Conservation (phyloP, 768 basidiomycete species). For the Cyclocybe cylindracea region DNA sequence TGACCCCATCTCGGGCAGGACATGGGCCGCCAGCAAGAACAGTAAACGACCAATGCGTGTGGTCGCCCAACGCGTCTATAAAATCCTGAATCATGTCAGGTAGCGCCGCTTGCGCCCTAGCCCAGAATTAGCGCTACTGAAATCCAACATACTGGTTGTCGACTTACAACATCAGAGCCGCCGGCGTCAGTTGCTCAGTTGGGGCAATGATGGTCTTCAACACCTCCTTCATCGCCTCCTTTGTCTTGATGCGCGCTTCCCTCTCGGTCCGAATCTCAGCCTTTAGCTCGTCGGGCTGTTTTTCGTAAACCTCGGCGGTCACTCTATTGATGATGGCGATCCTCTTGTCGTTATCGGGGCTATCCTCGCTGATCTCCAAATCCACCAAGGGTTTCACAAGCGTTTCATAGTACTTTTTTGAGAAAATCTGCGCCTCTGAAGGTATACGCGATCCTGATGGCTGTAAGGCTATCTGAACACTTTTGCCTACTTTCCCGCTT, state of each 20-base stretch:
- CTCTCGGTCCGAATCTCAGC: neutral
- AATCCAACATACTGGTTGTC: neutral
- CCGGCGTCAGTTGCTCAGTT: neutral
- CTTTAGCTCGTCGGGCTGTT: neutral
- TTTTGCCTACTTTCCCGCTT: neutral
- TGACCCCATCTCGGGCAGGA: neutral
- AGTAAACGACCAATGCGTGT: conserved; percentile 9
- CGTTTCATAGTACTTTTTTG: neutral
- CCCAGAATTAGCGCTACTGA: neutral
- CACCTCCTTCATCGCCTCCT: neutral
- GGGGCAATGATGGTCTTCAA: neutral
- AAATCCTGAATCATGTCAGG: conserved; percentile 7
- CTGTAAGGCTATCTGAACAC: neutral
- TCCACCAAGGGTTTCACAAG: neutral
- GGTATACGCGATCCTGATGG: neutral
- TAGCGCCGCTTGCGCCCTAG: neutral
- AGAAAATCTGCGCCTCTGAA: neutral
- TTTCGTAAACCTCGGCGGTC: neutral
- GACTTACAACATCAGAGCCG: conserved; percentile 3
- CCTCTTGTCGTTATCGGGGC: neutral
- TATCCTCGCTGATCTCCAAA: neutral
- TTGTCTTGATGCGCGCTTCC: neutral
- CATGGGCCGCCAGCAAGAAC: conserved; percentile 7
- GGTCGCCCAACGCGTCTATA: neutral
- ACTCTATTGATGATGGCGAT: neutral